A percentile compares a stretch with the other conserved stretches of the same genome.
These are phyloP conservation scores for Diutina sp. DNA, from an alignment of 1,139 yeast genomes.

Conservation along the genomic window DNA sequence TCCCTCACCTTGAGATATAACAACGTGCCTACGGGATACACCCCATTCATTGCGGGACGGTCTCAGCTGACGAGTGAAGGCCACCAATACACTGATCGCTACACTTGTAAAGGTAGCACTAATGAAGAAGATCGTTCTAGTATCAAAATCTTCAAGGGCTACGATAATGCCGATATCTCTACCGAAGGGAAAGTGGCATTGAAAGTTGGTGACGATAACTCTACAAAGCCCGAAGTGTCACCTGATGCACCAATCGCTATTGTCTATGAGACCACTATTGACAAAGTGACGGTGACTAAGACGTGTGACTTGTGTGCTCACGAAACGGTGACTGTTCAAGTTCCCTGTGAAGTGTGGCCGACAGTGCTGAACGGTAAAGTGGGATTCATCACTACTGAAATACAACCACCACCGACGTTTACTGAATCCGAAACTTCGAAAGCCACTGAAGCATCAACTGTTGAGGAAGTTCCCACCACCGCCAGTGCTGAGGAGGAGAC, in stretches of 20 bases:
- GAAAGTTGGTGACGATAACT: neutral
- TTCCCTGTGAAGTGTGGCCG: neutral
- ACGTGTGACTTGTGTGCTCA: neutral
- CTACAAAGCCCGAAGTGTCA: neutral
- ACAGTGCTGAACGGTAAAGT: neutral
- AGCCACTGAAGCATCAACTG: neutral
- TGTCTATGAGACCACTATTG: neutral
- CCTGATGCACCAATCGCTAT: neutral
- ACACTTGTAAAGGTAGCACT: neutral
- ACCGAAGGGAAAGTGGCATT: neutral
- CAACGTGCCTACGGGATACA: neutral
- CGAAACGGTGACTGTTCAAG: neutral
- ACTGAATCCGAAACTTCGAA: neutral
- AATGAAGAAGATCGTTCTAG: neutral
- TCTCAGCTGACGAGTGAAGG: conserved; percentile 7
- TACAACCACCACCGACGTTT: neutral
- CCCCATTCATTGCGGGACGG: neutral
- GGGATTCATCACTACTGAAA: neutral
- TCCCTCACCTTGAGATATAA: neutral
- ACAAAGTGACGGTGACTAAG: neutral
- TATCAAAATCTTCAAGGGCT: neutral
- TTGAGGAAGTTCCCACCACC: neutral
- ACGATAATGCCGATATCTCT: neutral
- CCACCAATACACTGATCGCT: neutral
- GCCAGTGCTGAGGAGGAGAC: no score